phyloP scores from a whole-genome alignment of 2,329 filamentous ascomycete species.

The Phaeosphaeria sp. region DNA sequence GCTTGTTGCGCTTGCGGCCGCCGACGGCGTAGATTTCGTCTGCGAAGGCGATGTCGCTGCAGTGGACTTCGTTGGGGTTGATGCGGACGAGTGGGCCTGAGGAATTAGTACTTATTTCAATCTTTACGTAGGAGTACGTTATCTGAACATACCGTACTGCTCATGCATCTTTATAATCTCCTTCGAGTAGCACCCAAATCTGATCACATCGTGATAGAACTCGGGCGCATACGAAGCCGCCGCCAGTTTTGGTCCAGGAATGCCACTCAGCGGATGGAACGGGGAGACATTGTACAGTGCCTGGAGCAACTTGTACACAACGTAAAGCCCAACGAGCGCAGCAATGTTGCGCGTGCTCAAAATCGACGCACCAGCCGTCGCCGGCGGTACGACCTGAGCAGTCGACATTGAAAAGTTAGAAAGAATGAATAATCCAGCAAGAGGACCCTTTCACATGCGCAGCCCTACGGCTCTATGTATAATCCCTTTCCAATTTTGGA shows the following conservation, averaged over 20 bases:
- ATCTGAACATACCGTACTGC: conserved; percentile 35
- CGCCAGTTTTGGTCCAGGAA: conserved; percentile 45
- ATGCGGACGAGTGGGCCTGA: conserved; percentile 44
- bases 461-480: background rate
- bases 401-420: conserved; percentile 1
- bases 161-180: conserved; percentile 47
- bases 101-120: background rate
- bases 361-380: conserved; percentile 9
- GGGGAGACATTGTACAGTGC: conserved; percentile 34
- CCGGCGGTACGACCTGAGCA: background rate
- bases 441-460: background rate
- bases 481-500: background rate
- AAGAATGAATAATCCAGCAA: background rate
- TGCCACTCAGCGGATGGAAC: conserved; percentile 35
- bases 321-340: conserved; percentile 15
- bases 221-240: conserved; percentile 46
- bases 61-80: conserved; percentile 42
- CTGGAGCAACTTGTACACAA: conserved; percentile 21
- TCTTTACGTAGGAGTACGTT: too few relatives aligned
- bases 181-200: conserved; percentile 39
- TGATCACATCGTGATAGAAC: conserved; percentile 46
- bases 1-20: conserved; percentile 32
- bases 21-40: conserved; percentile 40
- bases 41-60: conserved; percentile 37
- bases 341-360: conserved; percentile 12